These are phyloP conservation scores for Lunularia cruciata DNA, from an alignment of 225 moss, liverwort and hornwort genomes.

Conservation along the genomic window DNA sequence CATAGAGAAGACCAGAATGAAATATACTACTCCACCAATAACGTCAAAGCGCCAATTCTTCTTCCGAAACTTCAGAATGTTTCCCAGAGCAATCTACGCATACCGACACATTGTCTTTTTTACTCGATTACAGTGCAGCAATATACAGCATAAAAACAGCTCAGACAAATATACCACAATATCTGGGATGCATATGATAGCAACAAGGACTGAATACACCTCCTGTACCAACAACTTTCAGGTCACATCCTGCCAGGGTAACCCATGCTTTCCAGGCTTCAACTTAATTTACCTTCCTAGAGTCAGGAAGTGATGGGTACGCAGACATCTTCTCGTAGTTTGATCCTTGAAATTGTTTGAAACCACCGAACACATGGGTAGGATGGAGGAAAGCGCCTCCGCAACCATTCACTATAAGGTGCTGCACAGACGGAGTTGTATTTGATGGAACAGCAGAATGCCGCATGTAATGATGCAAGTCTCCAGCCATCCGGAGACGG, in stretches of 20 bases:
- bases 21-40: conserved; percentile 93
- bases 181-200: too few species aligned
- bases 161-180: too few species aligned
- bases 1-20: conserved; percentile 93
- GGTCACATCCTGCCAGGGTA: too few species aligned
- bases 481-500: conserved; percentile 87
- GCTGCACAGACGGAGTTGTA: conserved; percentile 65
- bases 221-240: too few species aligned
- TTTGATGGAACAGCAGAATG: conserved; percentile 71
- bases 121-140: too few species aligned
- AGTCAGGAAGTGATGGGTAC: conserved; percentile 80
- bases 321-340: conserved; percentile 70
- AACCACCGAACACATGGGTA: conserved; percentile 97
- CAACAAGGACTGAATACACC: too few species aligned
- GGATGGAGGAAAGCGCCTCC: conserved; percentile 99
- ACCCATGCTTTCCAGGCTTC: too few species aligned
- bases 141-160: too few species aligned
- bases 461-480: conserved; percentile 97
- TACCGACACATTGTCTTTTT: too few species aligned
- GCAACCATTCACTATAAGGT: conserved; percentile 92
- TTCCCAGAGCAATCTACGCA: conserved; percentile 89
- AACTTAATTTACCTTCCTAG: conserved; percentile 75
- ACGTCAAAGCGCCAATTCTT: conserved; percentile 99
- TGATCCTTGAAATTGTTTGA: conserved; percentile 67
- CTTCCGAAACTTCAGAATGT: conserved; percentile 94